Percentiles rank a stretch among this genome's conserved stretches.
These are phyloP conservation scores for Begonia peltatifolia DNA, from an alignment of 306 rosid genomes.

Conservation along the genomic window DNA sequence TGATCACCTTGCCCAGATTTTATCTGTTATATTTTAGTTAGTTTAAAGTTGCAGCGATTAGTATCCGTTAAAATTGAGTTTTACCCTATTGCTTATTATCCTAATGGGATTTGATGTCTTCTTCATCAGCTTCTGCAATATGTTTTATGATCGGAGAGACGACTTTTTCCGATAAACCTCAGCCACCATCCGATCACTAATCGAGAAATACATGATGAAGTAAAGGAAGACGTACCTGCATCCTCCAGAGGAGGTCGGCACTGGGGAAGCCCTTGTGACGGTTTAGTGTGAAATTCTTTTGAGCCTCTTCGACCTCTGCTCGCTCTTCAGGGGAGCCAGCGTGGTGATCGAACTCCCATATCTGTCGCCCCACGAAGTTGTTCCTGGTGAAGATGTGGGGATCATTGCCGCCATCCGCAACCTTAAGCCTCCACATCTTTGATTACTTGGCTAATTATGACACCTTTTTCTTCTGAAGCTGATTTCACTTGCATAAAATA, in stretches of 20 bases:
- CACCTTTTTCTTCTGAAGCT: not conserved
- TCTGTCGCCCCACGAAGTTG: slow-evolving; percentile 14
- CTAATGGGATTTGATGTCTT: no score
- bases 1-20: no score
- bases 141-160: no score
- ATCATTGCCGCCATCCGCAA: slow-evolving; percentile 8
- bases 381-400: slow-evolving; percentile 11
- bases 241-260: slow-evolving; percentile 14
- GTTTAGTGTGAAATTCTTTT: slow-evolving; percentile 2
- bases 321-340: slow-evolving; percentile 17
- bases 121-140: no score
- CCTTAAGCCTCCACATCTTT: slow-evolving; percentile 16
- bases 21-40: no score
- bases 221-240: slow-evolving; percentile 11
- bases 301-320: slow-evolving; percentile 9
- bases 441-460: not conserved
- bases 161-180: no score
- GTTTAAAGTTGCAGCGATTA: no score
- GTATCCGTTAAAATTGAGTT: no score
- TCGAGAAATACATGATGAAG: not conserved
- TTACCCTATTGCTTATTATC: not conserved
- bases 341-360: slow-evolving; percentile 11
- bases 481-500: not conserved
- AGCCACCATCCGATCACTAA: no score
- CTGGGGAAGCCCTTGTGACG: slow-evolving; percentile 11